Evolutionary conservation across 352 stramenopile genomes (phyloP).

Genomic region (Phytophthora fragariae): DNA sequence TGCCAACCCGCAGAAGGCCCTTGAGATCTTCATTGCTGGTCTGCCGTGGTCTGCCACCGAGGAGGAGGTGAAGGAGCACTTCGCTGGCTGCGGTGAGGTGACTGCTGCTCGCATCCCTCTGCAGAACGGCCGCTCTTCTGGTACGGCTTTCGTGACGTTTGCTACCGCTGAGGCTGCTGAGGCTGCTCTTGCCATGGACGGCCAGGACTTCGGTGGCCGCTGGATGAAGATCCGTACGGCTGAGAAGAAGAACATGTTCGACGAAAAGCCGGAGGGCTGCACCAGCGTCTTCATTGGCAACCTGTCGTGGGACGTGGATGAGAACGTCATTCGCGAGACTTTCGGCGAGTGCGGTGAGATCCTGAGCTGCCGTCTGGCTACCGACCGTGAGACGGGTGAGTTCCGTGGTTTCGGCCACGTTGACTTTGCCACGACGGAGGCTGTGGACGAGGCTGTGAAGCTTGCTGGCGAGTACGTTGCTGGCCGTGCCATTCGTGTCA

Average conservation of each 20-base stretch:
- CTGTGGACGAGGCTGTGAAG: conserved; percentile 92
- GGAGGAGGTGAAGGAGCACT: conserved; percentile 95
- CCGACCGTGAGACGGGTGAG: conserved; percentile 96
- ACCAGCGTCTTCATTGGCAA: conserved; percentile 98
- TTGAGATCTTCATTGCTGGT: conserved; percentile 92
- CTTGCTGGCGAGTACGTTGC: conserved; percentile 93
- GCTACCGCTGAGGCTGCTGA: conserved; percentile 65
- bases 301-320: conserved; percentile 96
- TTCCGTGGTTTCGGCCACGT: conserved; percentile 99
- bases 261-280: conserved; percentile 95
- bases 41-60: conserved; percentile 96
- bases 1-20: conserved; percentile 53
- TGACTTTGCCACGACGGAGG: conserved; percentile 96
- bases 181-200: conserved; percentile 93
- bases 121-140: conserved; percentile 91
- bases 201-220: conserved; percentile 92
- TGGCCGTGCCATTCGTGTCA: conserved; percentile 95
- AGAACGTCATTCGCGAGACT: conserved; percentile 92
- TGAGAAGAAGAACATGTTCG: conserved; percentile 86
- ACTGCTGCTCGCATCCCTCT: conserved; percentile 85
- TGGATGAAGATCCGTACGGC: conserved; percentile 97
- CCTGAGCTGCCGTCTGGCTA: conserved; percentile 93
- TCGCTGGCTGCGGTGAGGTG: conserved; percentile 93
- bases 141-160: conserved; percentile 97
- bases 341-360: conserved; percentile 98